Evolutionary conservation across 2,329 filamentous ascomycete species (phyloP).

Genomic region (Penicillium italicum): DNA sequence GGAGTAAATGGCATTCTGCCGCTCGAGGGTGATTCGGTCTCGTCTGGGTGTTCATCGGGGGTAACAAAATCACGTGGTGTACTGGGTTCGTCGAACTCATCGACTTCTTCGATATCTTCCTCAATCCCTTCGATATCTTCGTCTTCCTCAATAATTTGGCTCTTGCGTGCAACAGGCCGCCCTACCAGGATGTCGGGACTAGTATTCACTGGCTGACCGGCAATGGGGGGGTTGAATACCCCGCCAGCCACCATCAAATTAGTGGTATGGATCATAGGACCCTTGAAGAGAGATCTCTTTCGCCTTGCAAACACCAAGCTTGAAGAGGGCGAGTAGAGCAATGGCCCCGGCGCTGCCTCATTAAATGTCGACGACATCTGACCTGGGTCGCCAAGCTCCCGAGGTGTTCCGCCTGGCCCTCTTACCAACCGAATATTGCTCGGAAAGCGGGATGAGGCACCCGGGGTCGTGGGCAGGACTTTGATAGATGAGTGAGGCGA

Average conservation of each 20-base stretch:
- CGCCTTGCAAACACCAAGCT: slow-evolving; percentile 47
- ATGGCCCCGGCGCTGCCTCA: slow-evolving; percentile 35
- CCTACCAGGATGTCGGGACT: slow-evolving; percentile 16
- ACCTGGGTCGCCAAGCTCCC: slow-evolving; percentile 26
- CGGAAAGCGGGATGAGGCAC: slow-evolving; percentile 66
- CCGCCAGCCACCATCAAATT: slow-evolving; percentile 35
- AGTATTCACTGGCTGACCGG: slow-evolving; percentile 26
- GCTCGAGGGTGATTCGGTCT: slow-evolving; percentile 17
- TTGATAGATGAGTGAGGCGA: slow-evolving; percentile 90
- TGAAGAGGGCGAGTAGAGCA: slow-evolving; percentile 41
- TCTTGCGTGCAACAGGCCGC: slow-evolving; percentile 36
- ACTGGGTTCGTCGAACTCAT: slow-evolving; percentile 35
- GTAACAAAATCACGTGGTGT: slow-evolving; percentile 22
- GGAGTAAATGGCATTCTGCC: slow-evolving; percentile 31
- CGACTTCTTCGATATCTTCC: slow-evolving; percentile 43
- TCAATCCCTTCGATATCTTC: slow-evolving; percentile 40
- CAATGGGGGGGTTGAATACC: slow-evolving; percentile 33
- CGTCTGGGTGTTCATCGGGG: slow-evolving; percentile 8
- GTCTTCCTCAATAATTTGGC: slow-evolving; percentile 46
- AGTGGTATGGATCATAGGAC: slow-evolving; percentile 42
- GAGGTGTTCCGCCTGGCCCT: slow-evolving; percentile 34
- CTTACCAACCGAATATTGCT: slow-evolving; percentile 81
- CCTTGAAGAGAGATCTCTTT: slow-evolving; percentile 46
- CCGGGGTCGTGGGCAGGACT: slow-evolving; percentile 88
- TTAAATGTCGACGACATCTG: slow-evolving; percentile 37